These are phyloP conservation scores for Geotrichum histeridarum DNA, from an alignment of 1,139 yeast species.

Conservation along the genomic window DNA sequence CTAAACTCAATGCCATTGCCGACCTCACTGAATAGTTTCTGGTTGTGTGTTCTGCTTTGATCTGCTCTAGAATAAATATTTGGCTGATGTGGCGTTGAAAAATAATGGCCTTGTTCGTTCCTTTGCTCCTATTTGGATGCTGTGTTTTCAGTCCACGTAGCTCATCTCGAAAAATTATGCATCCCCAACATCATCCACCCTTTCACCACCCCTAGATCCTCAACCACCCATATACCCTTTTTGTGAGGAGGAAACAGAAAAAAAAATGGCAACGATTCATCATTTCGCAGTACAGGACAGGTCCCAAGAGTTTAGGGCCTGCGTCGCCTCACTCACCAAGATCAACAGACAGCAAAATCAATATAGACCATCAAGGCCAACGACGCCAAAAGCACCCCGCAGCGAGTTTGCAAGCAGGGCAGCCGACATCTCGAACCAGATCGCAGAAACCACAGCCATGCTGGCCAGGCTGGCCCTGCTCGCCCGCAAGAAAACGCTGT, in stretches of 20 bases:
- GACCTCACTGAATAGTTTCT: no score
- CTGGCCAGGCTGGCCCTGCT: conserved; percentile 71
- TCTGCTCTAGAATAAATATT: no score
- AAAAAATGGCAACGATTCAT: not conserved
- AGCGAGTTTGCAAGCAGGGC: conserved; percentile 80
- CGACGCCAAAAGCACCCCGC: conserved; percentile 33
- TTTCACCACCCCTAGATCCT: no score
- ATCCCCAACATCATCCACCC: no score
- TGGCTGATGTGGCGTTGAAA: no score
- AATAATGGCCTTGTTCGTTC: no score
- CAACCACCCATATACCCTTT: no score
- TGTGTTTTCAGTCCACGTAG: no score
- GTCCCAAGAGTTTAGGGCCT: conserved; percentile 80
- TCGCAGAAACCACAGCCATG: conserved; percentile 80
- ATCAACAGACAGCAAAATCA: conserved; percentile 37
- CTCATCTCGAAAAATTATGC: no score
- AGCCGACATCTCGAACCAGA: conserved; percentile 78
- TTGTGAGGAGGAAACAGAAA: not conserved
- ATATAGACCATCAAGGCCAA: conserved; percentile 27
- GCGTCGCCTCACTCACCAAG: conserved; percentile 66
- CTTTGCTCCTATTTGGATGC: no score
- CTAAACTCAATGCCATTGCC: no score
- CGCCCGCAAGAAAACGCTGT: conserved; percentile 87
- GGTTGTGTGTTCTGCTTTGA: no score
- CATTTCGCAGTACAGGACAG: conserved; percentile 56